Base-by-base conservation (phyloP, 495 filamentous ascomycete species). In the Durotheca rogersii region DNA sequence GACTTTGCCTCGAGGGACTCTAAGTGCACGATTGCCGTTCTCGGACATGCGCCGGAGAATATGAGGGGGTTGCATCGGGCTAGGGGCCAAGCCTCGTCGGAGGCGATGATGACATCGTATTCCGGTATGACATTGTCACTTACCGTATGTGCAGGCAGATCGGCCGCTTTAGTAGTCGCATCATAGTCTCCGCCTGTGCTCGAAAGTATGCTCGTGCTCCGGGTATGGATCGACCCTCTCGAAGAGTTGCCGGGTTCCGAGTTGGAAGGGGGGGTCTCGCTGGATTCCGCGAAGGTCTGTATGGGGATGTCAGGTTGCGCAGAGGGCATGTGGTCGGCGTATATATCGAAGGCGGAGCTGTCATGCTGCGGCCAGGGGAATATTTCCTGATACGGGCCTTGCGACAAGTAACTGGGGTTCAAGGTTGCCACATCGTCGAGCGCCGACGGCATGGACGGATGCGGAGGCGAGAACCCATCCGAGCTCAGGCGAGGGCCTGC, bases 1-100 rank as follows among this genome's bases (percentile, higher is more conserved):
- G 77, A 82, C 49, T 70, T 81, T 34, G 77, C 68, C 52, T 82
- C 79, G 14, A 85, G 58, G 31, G 73, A 72, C 53, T 83, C 79
- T 4, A 84, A 67, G 51, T 84, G 80, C 34, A 80, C 62, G 19
- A 74, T 75, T 12, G 79, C 79, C 7, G 82, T 83, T 12, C 71
- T 72, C 2, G 77, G 80, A 48, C 81, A 83, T 6, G 68, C 65
- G 39, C 64, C 71, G 2, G 79, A 76, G 34, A 70, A 73, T 45
- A 72, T 59, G 4, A 71, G 68, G 3, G 71, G 75, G 41, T 77
- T 81, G 67, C 81, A 84, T 7, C 78, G 71, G 29, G 80, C 81
- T 18, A 79, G 53, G 31, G 75, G 75, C 82, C 81, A 85, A 4
- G 68, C 72, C 7, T 72, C 73, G 32, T 81, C 76, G 4, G 79